phyloP scores from a whole-genome alignment of 2,329 filamentous ascomycete genomes.

The Thelonectria discophora region DNA sequence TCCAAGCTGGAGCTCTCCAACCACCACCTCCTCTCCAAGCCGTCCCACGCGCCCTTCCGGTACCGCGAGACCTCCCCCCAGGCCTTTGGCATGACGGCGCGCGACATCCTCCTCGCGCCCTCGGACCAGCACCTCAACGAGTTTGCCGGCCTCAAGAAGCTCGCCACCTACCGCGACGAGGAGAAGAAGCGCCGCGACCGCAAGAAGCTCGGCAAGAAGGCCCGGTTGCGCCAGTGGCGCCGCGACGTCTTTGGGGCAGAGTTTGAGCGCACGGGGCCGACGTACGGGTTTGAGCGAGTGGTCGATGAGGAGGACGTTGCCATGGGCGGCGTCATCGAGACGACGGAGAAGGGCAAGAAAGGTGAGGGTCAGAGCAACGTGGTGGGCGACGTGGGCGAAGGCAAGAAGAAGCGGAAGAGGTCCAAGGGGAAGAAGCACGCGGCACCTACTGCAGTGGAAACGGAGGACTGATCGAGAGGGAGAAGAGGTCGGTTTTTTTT shows the following conservation, averaged over 20 bases:
- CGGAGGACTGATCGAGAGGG: constrained; percentile 27
- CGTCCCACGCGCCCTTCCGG: constrained; percentile 66
- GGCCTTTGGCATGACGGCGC: constrained; percentile 86
- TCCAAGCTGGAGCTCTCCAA: constrained; percentile 78
- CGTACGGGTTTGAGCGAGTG: constrained; percentile 63
- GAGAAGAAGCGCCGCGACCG: constrained; percentile 91
- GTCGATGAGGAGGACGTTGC: constrained; percentile 41
- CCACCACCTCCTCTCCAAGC: constrained; percentile 62
- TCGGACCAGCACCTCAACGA: constrained; percentile 87
- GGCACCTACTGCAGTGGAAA: constrained; percentile 44
- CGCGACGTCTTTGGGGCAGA: constrained; percentile 69
- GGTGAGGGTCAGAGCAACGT: constrained; percentile 41
- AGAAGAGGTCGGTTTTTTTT: not conserved
- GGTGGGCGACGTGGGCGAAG: constrained; percentile 41
- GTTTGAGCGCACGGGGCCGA: constrained; percentile 64
- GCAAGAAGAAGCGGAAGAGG: constrained; percentile 62
- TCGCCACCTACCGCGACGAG: constrained; percentile 85
- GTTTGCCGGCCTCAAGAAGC: constrained; percentile 93
- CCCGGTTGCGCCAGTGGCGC: constrained; percentile 86
- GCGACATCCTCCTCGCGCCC: constrained; percentile 89
- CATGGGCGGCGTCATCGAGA: constrained; percentile 41
- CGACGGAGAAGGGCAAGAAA: constrained; percentile 28
- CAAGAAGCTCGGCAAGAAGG: constrained; percentile 93
- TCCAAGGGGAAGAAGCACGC: constrained; percentile 53
- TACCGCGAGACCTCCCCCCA: constrained; percentile 95